phyloP scores from a whole-genome alignment of 2,329 filamentous ascomycete genomes.

The Aspergillus hiratsukae region DNA sequence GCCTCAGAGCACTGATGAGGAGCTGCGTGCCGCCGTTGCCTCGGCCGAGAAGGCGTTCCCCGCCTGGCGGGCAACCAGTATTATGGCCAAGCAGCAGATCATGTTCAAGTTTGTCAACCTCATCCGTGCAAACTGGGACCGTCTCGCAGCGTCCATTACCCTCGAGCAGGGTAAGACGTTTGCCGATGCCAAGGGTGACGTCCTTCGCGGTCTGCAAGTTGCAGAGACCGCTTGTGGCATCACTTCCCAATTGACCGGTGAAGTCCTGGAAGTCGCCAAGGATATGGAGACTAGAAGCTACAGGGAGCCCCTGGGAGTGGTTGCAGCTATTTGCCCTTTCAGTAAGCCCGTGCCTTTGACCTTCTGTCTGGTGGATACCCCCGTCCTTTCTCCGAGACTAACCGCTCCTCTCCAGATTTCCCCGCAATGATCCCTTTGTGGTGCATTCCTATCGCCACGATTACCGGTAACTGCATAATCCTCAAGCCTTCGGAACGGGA shows the following conservation, averaged over 20 bases:
- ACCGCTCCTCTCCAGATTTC: constrained; percentile 48
- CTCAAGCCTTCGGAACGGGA: constrained; percentile 65
- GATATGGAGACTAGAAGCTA: constrained; percentile 67
- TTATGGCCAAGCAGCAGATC: constrained; percentile 59
- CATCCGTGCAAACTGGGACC: constrained; percentile 62
- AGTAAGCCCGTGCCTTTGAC: constrained; percentile 41
- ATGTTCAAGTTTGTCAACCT: constrained; percentile 63
- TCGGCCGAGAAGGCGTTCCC: constrained; percentile 62
- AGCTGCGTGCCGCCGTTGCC: constrained; percentile 58
- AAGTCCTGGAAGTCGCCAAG: constrained; percentile 65
- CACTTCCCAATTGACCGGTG: constrained; percentile 60
- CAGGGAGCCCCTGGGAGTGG: constrained; percentile 60
- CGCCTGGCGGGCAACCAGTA: constrained; percentile 56
- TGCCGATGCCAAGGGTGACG: constrained; percentile 63
- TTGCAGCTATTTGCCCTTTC: constrained; percentile 63
- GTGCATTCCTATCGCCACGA: constrained; percentile 61
- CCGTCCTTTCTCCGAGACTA: constrained; percentile 10
- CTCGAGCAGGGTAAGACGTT: constrained; percentile 67
- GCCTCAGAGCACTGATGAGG: constrained; percentile 61
- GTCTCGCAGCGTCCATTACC: constrained; percentile 61
- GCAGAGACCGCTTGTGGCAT: constrained; percentile 65
- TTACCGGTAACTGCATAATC: constrained; percentile 61
- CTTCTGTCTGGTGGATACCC: background rate
- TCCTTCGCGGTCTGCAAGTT: constrained; percentile 62
- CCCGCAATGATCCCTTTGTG: constrained; percentile 68